A percentile compares a stretch with the other conserved stretches of the same genome.
These are phyloP conservation scores for Lepidium sativum DNA, from an alignment of 345 rosid genomes.

Conservation along the genomic window DNA sequence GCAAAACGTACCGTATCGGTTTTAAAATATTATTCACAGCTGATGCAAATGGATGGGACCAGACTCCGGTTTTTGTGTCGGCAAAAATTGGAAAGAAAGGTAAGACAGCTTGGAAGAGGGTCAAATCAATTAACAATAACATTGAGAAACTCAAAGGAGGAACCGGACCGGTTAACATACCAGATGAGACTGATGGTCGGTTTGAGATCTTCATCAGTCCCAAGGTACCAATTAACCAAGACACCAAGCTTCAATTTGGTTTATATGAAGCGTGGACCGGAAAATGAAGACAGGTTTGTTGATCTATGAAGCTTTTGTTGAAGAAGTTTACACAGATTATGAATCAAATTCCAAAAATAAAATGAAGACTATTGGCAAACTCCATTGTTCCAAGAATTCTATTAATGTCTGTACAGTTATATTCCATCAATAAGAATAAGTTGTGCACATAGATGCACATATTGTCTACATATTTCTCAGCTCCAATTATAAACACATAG, in stretches of 20 bases:
- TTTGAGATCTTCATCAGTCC: constrained; percentile 14
- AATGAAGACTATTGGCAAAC: not conserved
- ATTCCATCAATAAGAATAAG: constrained; percentile 17
- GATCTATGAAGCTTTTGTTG: constrained; percentile 39
- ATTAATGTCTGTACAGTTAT: not conserved
- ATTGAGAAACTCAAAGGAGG: constrained; percentile 1
- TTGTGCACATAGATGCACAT: constrained; percentile 11
- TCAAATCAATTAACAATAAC: constrained; percentile 20
- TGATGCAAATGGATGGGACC: constrained; percentile 48
- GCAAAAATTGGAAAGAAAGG: constrained; percentile 55
- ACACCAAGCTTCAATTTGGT: constrained; percentile 42
- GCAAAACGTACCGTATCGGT: constrained; percentile 27
- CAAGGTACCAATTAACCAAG: not conserved
- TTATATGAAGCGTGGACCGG: constrained; percentile 79
- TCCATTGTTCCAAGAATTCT: not conserved
- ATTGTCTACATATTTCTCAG: constrained; percentile 7
- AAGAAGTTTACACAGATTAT: constrained; percentile 3
- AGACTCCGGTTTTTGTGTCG: constrained; percentile 45
- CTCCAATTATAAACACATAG: constrained; percentile 20
- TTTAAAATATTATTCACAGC: constrained; percentile 31
- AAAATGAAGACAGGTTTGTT: constrained; percentile 57
- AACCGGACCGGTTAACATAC: constrained; percentile 2
- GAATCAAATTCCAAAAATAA: not conserved
- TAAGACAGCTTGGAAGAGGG: constrained; percentile 30
- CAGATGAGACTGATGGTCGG: constrained; percentile 7